These are phyloP conservation scores for Exophiala calicioides DNA, from an alignment of 2,329 filamentous ascomycete genomes.

Conservation along the genomic window DNA sequence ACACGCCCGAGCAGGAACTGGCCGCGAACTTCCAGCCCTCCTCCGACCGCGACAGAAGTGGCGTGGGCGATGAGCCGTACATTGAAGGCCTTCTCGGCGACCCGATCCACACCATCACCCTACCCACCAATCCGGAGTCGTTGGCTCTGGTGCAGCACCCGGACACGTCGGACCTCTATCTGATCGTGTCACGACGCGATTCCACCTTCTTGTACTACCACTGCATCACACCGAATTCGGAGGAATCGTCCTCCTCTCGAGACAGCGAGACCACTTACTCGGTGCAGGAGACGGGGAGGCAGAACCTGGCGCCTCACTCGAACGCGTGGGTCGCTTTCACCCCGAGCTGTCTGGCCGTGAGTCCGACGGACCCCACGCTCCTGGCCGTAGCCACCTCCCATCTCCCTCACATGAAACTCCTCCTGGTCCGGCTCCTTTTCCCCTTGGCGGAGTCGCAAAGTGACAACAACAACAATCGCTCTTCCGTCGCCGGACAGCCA, in stretches of 20 bases:
- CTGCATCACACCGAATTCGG: constrained; percentile 27
- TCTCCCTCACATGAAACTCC: constrained; percentile 63
- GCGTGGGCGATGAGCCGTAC: constrained; percentile 14
- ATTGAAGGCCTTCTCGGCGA: constrained; percentile 38
- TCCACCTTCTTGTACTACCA: constrained; percentile 63
- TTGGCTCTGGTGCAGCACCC: constrained; percentile 56
- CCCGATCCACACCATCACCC: constrained; percentile 45
- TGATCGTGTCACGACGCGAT: constrained; percentile 58
- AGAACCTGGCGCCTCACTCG: constrained; percentile 63
- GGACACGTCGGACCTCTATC: constrained; percentile 48
- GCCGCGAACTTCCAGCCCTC: constrained; percentile 18
- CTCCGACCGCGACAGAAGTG: no score
- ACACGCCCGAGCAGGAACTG: constrained; percentile 36
- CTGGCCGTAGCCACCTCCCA: constrained; percentile 62
- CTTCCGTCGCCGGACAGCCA: constrained; percentile 2
- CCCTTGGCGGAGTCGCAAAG: constrained; percentile 36
- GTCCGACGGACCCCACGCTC: constrained; percentile 56
- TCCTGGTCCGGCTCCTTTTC: constrained; percentile 60
- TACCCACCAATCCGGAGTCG: constrained; percentile 59
- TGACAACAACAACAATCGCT: constrained; percentile 5
- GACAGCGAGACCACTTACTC: constrained; percentile 27
- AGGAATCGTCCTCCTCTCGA: constrained; percentile 21
- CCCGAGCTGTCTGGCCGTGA: constrained; percentile 58
- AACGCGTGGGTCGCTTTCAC: constrained; percentile 65
- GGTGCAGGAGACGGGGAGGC: constrained; percentile 52